Evolutionary conservation across 1,284 basidiomycete species (phyloP).

Genomic region (Boletus nobilissimus): DNA sequence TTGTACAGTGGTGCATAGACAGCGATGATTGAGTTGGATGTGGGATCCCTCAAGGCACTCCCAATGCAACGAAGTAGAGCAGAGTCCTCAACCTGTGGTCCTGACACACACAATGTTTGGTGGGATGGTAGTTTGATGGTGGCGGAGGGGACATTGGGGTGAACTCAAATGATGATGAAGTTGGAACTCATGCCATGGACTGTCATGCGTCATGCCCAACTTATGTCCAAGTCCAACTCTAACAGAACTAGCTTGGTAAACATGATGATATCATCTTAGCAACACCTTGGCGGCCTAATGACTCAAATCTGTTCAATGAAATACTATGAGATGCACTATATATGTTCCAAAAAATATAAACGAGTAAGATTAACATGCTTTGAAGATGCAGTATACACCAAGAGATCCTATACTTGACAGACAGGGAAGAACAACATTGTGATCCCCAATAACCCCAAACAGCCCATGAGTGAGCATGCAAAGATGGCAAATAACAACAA

Average conservation of each 20-base stretch:
- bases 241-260: not conserved
- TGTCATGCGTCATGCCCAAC: not conserved
- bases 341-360: constrained; percentile 52
- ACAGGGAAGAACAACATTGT: constrained; percentile 34
- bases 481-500: constrained; percentile 45
- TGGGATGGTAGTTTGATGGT: constrained; percentile 43
- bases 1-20: constrained; percentile 54
- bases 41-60: constrained; percentile 60
- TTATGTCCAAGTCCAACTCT: too few relatives aligned
- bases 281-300: constrained; percentile 9
- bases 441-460: constrained; percentile 47
- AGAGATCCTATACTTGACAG: constrained; percentile 48
- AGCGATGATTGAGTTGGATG: constrained; percentile 51
- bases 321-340: constrained; percentile 44
- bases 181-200: constrained; percentile 33
- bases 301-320: constrained; percentile 9
- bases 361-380: constrained; percentile 52
- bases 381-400: constrained; percentile 48
- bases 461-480: constrained; percentile 45
- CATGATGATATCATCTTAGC: not conserved
- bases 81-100: constrained; percentile 46
- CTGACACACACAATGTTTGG: constrained; percentile 19
- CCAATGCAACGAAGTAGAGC: constrained; percentile 62
- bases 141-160: constrained; percentile 48
- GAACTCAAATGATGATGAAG: constrained; percentile 48